Base-by-base conservation (phyloP, 257 asterid genomes). In the Thymus mandschuricus region DNA sequence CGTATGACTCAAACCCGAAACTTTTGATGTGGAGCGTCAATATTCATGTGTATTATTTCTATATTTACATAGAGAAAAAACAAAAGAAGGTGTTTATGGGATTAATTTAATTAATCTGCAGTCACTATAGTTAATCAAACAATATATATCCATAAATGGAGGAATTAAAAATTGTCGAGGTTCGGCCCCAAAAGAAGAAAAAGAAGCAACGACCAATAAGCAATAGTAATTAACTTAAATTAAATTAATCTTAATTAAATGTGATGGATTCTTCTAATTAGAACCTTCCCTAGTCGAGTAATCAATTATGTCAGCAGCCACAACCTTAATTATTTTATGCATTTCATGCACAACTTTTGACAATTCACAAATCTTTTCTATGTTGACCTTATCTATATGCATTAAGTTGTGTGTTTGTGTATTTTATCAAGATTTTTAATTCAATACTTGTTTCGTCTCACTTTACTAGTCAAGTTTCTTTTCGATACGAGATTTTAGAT, bases 151-250 rank as follows among this genome's bases (percentile, higher is more conserved):
- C 74, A 56, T 57, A 69, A 69, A 56, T 43, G 51, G 58, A 44
- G 74, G 65, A 43, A 58, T 29, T 10, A 30, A 11, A 1, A 43
- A 13, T 58, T 29, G 1, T 57, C 28, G n/a, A 6, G 11, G 58
- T 57, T 60, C 27, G 68, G 51, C 60, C 68, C 41, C 75, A 46
- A 48, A 60, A 21, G 5, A n/a, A 70, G 48, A 70, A 62, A 27
- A 13, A 58, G 21, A 43, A 56, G 9, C 76, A 5, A 28, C 46
- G 33, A 30, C 10, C 31, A 28, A n/a, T 70, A 15, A 5, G 21
- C 49, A 35, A 21, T 21, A 21, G 21, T 21, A 21, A 35, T 35
- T 35, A 3, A 35, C 3, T 44, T 46, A 60, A 21, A 21, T 21
- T 21, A 21, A 21, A 48, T 60, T 21, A 38, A 21, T 61, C 45